Percentiles rank a stretch among this genome's conserved stretches.
Conservation (phyloP, 2,329 filamentous ascomycete genomes). For the Exutisphaerella laricina region DNA sequence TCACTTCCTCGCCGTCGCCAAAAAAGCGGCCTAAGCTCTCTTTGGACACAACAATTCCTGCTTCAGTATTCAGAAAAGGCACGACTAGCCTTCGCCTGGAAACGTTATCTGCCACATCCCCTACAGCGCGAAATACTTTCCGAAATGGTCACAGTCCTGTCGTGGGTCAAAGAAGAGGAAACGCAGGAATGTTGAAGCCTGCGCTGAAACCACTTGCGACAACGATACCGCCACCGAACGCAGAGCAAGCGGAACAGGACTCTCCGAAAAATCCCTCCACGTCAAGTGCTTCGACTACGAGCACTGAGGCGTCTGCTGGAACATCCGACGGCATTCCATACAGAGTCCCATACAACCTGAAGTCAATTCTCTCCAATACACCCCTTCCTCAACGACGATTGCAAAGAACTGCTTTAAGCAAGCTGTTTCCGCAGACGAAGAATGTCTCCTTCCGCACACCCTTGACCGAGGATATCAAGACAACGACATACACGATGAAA, state of each 20-base stretch:
- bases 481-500: conserved; percentile 49
- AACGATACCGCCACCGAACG: conserved; percentile 8
- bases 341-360: conserved; percentile 42
- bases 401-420: conserved; percentile 25
- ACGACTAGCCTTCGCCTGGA: conserved; percentile 51
- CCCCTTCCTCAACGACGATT: conserved; percentile 33
- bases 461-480: conserved; percentile 56
- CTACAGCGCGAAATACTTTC: conserved; percentile 57
- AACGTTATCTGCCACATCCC: conserved; percentile 52
- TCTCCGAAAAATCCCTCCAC: conserved; percentile 26
- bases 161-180: conserved; percentile 11
- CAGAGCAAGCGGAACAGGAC: conserved; percentile 8
- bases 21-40: conserved; percentile 54
- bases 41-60: conserved; percentile 49
- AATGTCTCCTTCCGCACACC: conserved; percentile 52
- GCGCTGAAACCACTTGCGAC: conserved; percentile 33
- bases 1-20: conserved; percentile 22
- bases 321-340: conserved; percentile 36
- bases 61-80: conserved; percentile 47
- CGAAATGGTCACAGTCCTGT: conserved; percentile 52
- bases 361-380: conserved; percentile 44
- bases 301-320: conserved; percentile 25
- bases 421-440: conserved; percentile 53
- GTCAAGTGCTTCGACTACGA: conserved; percentile 28
- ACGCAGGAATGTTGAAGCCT: conserved; percentile 21